These are phyloP conservation scores for Debaryomycetaceae sp. DNA, from an alignment of 1,139 yeast genomes.

Conservation along the genomic window DNA sequence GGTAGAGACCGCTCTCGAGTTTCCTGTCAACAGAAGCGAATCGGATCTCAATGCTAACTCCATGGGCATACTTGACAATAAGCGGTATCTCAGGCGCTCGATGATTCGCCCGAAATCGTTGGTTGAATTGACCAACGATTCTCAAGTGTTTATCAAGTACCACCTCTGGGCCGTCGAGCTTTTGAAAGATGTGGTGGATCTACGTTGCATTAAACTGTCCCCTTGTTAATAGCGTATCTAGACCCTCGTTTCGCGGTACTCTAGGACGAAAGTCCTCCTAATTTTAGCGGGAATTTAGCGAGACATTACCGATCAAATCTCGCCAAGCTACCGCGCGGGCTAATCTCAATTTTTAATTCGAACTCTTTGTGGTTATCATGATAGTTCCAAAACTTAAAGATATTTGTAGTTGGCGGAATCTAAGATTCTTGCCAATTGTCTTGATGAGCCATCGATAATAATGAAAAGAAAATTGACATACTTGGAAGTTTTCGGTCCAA, in stretches of 20 bases:
- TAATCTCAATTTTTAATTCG: not conserved
- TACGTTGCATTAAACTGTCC: not conserved
- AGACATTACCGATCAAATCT: not conserved
- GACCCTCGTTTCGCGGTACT: not conserved
- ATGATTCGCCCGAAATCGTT: constrained; percentile 56
- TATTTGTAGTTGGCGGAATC: not conserved
- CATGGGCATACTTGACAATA: constrained; percentile 40
- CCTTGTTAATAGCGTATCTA: not conserved
- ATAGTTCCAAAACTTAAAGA: not conserved
- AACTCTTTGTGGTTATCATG: not conserved
- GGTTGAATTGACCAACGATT: constrained; percentile 58
- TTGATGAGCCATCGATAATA: not conserved
- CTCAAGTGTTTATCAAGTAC: constrained; percentile 55
- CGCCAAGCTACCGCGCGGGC: not conserved
- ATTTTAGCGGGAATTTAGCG: not conserved
- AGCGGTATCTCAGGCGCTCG: constrained; percentile 51
- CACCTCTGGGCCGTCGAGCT: constrained; percentile 67
- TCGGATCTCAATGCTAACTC: constrained; percentile 13
- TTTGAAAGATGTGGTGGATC: constrained; percentile 17
- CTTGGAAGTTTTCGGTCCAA: not conserved
- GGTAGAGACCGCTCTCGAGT: constrained; percentile 27
- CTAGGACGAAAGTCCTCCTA: not conserved
- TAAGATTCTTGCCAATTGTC: not conserved
- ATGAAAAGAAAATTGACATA: not conserved
- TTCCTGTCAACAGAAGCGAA: constrained; percentile 4